Base-by-base conservation (phyloP, 2,329 filamentous ascomycete genomes). In the Ophiognomonia clavigignenti-juglandacearum region DNA sequence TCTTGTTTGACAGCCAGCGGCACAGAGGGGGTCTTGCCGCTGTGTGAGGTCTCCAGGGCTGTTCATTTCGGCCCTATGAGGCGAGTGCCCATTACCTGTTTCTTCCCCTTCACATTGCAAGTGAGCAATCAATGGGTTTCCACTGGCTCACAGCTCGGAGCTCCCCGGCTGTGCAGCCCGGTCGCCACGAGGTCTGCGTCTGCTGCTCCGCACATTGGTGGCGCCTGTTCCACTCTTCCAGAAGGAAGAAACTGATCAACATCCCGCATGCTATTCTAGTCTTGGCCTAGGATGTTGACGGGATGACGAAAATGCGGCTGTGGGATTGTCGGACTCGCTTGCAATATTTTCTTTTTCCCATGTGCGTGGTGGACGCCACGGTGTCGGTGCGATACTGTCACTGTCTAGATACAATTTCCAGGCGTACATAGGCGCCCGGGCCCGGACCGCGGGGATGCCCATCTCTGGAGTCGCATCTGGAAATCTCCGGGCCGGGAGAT, bases 401-500 rank as follows among this genome's bases (percentile, higher is more conserved):
- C 23, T 22, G n/a, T 37, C 31, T 5, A 34, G n/a, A 8, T 3
- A 34, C 18, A 34, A 34, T 34, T 34, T 34, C 31, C n/a, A 16
- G 16, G 31, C 18, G 31, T 14, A 16, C 7, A 34, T n/a, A 18
- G n/a, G 18, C 31, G 11, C 11, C 31, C 31, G 20, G 29, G 9
- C 40, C 40, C 29, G 40, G 40, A 20, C 40, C 40, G n/a, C n/a
- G n/a, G n/a, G n/a, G n/a, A n/a, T n/a, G n/a, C n/a, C n/a, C n/a
- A n/a, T n/a, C n/a, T n/a, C n/a, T n/a, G n/a, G n/a, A n/a, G n/a
- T n/a, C n/a, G n/a, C n/a, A n/a, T n/a, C n/a, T n/a, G 23, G 31
- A 43, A 43, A 43, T 43, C n/a, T 43, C 40, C 40, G 40, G 22
- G 11, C 31, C 22, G 40, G 40, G 40, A 43, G 40, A 43, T 43